Base-by-base conservation (phyloP, 2,329 filamentous ascomycete genomes). In the Exutisphaerella laricina region DNA sequence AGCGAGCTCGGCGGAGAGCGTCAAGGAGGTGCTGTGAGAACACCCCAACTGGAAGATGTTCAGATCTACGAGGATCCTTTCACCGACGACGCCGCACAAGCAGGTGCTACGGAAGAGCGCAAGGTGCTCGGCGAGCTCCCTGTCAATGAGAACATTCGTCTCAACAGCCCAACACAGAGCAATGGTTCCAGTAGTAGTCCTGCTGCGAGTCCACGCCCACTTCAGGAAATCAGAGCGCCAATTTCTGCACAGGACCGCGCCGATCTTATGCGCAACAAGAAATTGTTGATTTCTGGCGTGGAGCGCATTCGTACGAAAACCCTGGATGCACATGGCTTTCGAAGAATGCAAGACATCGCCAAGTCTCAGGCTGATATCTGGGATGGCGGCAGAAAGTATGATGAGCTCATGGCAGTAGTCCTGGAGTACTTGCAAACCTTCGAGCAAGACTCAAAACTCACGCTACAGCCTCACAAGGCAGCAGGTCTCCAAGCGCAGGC, bases 271-370 rank as follows among this genome's bases (percentile, higher is more conserved):
- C 70, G 66, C 50, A 72, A 65, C 50, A 66, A 61, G 5, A 77
- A 82, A 32, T 70, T 89, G 17, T 72, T 90, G 4, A 78, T 82
- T 22, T 88, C 84, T 55, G 85, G 83, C 37, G 85, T 89, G 53
- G 71, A 79, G 39, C 84, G 85, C 50, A 82, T 89, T 54, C 80
- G 80, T 53, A 73, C 77, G 21, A 79, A 79, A 55, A 79, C 79
- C 1, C 75, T 90, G n/a, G 85, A 89, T 58, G 84, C 85, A 3
- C 84, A 88, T 58, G 85, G 85, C 43, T 88, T 89, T 71, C 78
- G 85, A 40, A 85, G 85, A 57, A 70, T 89, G 36, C 85, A 89
- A 62, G 81, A 81, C 28, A 74, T 88, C 51, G 74, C 88, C 46
- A 80, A 83, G 50, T 81, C 84, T 45, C 77, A 73, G 58, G 62